A percentile compares a stretch with the other conserved stretches of the same genome.
phyloP scores from a whole-genome alignment of 1,284 basidiomycete genomes.

The Malassezia furfur region DNA sequence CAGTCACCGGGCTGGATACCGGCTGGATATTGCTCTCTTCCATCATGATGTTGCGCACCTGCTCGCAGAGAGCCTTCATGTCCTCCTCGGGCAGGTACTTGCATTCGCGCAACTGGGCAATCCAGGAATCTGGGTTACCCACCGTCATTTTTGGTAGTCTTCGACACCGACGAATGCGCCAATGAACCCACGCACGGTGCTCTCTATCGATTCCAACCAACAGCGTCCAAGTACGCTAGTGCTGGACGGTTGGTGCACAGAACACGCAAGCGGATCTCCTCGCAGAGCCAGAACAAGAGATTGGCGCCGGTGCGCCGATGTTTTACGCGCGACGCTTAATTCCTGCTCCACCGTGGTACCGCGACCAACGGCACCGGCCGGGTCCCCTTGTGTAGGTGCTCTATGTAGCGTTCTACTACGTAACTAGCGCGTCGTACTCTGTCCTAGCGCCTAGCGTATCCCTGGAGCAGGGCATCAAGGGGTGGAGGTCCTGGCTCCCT shows the following conservation, averaged over 20 bases:
- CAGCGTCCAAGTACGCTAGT: too few relatives aligned
- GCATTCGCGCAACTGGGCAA: slow-evolving; percentile 65
- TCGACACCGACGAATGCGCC: too few relatives aligned
- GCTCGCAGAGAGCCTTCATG: slow-evolving; percentile 80
- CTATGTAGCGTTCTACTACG: too few relatives aligned
- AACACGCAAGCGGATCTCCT: not conserved
- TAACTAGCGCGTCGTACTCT: too few relatives aligned
- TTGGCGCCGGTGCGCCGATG: not conserved
- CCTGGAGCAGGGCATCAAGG: not conserved
- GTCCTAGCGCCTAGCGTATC: too few relatives aligned
- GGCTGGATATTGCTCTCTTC: slow-evolving; percentile 94
- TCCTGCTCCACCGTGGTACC: not conserved
- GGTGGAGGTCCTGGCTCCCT: not conserved
- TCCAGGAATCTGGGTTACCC: slow-evolving; percentile 40
- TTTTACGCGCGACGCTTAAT: slow-evolving; percentile 3
- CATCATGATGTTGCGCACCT: slow-evolving; percentile 72
- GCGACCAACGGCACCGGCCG: too few relatives aligned
- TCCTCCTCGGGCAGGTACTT: slow-evolving; percentile 77
- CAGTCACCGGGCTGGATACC: slow-evolving; percentile 78
- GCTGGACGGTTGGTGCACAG: too few relatives aligned
- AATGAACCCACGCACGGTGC: too few relatives aligned
- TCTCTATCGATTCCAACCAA: too few relatives aligned
- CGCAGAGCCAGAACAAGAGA: not conserved
- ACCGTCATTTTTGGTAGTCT: slow-evolving; percentile 2
- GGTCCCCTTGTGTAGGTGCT: too few relatives aligned